Evolutionary conservation across 1,139 yeast genomes (phyloP), one percentile per base, ranked within the genome.

Genomic region (Suhomyces choctaworum): DNA sequence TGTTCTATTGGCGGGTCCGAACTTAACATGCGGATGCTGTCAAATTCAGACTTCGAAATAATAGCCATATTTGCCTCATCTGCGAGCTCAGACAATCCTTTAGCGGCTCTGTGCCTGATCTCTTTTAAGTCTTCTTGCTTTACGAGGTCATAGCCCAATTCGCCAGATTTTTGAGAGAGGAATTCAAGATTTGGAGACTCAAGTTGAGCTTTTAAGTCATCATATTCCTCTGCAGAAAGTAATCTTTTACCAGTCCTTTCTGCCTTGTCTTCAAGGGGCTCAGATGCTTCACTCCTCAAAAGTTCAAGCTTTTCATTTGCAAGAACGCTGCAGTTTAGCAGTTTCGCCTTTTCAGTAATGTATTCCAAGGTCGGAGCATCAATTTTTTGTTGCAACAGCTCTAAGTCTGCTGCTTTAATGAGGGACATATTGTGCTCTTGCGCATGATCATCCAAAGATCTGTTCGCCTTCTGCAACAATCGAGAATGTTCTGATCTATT

Each of bases 141-240:
- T 9, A 33, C 14, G 11, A 39, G 25, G 7, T 14, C 16, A 23
- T 22, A 29, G 9, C 36, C 39, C 11, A 32, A 17, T 41, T 12
- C 52, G 50, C 11, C 42, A 34, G 33, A 65, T 34, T 60, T 58
- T 13, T 50, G 50, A 3, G 45, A 40, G n/a, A 70, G 29, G 31
- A 54, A 58, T 0, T 58, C 57, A 6, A 56, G 15, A 6, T 52
- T 32, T 4, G 75, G 74, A 4, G 42, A 56, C 54, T 60, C 57
- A 6, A 64, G 62, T 29, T 48, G 51, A 10, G 57, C 35, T 12
- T 58, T 46, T 42, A 66, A 49, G 5, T 50, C 52, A 25, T 63
- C 62, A 34, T 60, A 61, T 25, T 61, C 66, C 5, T 44, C 42
- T 21, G 22, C 29, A 16, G 46, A 29, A 4, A 64, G 20, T 2